Conservation (phyloP, 192 early-diverging fungal genomes). For the Kickxella alabastrina region DNA sequence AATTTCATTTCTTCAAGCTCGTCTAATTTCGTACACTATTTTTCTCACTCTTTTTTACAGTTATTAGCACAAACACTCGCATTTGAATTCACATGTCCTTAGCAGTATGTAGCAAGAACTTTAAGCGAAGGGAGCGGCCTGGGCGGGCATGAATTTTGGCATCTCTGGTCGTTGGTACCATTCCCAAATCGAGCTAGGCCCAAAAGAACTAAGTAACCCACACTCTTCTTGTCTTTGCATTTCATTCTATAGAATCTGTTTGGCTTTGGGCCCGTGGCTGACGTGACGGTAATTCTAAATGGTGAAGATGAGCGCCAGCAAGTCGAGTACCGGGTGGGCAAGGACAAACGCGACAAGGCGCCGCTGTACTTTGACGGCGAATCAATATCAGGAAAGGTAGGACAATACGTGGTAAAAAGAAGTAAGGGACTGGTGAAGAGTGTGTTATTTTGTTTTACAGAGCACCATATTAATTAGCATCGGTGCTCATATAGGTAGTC, state of each 20-base stretch:
- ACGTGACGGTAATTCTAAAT: slow-evolving; percentile 80
- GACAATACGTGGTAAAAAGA: neutral
- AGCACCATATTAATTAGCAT: too few relatives aligned
- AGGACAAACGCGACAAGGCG: slow-evolving; percentile 86
- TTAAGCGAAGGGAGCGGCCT: too few relatives aligned
- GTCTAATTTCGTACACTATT: neutral
- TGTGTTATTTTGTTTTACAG: too few relatives aligned
- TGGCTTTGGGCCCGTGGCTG: slow-evolving; percentile 78
- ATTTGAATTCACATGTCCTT: slow-evolving; percentile 27
- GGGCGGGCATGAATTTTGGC: too few relatives aligned
- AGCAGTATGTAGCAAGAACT: slow-evolving; percentile 26
- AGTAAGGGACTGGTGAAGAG: too few relatives aligned
- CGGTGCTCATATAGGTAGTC: too few relatives aligned
- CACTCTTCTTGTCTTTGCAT: too few relatives aligned
- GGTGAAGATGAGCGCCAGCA: slow-evolving; percentile 87
- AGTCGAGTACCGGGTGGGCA: slow-evolving; percentile 91
- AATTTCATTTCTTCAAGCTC: too few relatives aligned
- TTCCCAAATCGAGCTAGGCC: too few relatives aligned
- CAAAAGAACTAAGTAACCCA: too few relatives aligned
- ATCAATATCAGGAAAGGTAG: slow-evolving; percentile 87
- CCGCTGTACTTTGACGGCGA: slow-evolving; percentile 98
- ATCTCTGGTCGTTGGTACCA: too few relatives aligned
- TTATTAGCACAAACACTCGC: neutral
- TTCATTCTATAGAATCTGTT: slow-evolving; percentile 61
- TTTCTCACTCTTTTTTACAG: neutral